A percentile compares a stretch with the other conserved stretches of the same genome.
Evolutionary conservation across 495 filamentous ascomycete genomes (phyloP).

Genomic region (Lichina pygmaea): DNA sequence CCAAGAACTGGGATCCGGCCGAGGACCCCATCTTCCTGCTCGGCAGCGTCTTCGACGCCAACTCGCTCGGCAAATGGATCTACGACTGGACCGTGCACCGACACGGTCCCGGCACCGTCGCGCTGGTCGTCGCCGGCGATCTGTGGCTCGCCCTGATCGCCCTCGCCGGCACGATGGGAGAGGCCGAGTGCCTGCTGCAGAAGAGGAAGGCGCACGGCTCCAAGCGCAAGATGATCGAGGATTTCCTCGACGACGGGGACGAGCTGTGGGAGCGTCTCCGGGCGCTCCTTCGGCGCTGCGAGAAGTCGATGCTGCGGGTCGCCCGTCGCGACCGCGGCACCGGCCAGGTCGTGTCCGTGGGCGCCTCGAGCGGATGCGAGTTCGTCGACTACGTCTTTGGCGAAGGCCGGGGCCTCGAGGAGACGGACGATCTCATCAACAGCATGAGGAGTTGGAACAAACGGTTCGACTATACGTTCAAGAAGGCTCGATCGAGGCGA

Average conservation of each 20-base stretch:
- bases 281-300: slow-evolving; percentile 67
- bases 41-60: slow-evolving; percentile 90
- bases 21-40: slow-evolving; percentile 84
- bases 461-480: slow-evolving; percentile 90
- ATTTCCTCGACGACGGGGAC: slow-evolving; percentile 80
- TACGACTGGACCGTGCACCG: slow-evolving; percentile 98
- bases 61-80: slow-evolving; percentile 95
- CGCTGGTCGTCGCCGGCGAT: slow-evolving; percentile 80
- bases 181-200: slow-evolving; percentile 51
- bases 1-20: slow-evolving; percentile 95
- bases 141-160: slow-evolving; percentile 89
- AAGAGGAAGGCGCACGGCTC: slow-evolving; percentile 18
- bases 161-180: slow-evolving; percentile 85
- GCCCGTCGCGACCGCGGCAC: slow-evolving; percentile 32
- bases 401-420: slow-evolving; percentile 68
- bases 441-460: slow-evolving; percentile 81
- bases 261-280: slow-evolving; percentile 67
- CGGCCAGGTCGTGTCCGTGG: slow-evolving; percentile 43
- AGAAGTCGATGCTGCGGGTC: slow-evolving; percentile 74
- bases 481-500: slow-evolving; percentile 14
- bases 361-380: slow-evolving; percentile 79
- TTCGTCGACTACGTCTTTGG: slow-evolving; percentile 96
- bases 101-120: slow-evolving; percentile 61
- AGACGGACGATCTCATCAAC: slow-evolving; percentile 88
- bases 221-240: slow-evolving; percentile 32